Conservation (phyloP, 257 asterid species). For the Gentiana dahurica region DNA sequence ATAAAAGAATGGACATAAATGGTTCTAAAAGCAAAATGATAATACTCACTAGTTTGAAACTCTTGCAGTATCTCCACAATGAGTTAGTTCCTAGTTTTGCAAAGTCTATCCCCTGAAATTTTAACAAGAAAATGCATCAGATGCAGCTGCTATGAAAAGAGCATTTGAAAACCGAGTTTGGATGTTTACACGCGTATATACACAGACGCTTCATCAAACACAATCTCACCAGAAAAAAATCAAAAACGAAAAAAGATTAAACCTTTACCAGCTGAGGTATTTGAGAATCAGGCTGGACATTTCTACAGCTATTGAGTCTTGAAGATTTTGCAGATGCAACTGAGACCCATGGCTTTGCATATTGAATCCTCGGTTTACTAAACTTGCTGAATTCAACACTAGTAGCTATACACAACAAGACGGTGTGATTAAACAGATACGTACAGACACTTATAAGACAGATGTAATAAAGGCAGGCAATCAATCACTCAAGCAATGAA, state of each 20-base stretch:
- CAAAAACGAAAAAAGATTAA: no score
- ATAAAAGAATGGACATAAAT: no score
- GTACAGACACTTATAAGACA: not conserved
- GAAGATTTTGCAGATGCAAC: conserved; percentile 45
- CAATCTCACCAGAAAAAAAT: no score
- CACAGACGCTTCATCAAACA: no score
- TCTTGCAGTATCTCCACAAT: conserved; percentile 72
- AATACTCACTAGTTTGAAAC: conserved; percentile 58
- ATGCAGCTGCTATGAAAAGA: no score
- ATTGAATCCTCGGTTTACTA: conserved; percentile 60
- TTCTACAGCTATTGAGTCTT: conserved; percentile 37
- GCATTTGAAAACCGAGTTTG: no score
- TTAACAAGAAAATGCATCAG: conserved; percentile 8
- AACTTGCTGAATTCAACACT: conserved; percentile 56
- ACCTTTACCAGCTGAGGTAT: conserved; percentile 35
- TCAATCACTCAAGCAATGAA: not conserved
- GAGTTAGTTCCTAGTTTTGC: conserved; percentile 76
- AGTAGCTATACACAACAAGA: conserved; percentile 38
- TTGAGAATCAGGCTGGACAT: conserved; percentile 33
- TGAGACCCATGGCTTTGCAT: conserved; percentile 53
- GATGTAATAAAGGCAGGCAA: not conserved
- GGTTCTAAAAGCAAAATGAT: not conserved
- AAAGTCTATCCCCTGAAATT: conserved; percentile 44
- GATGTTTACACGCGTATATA: no score
- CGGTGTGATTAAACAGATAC: not conserved